These are phyloP conservation scores for Echria macrotheca DNA, from an alignment of 495 filamentous ascomycete species.

Conservation along the genomic window DNA sequence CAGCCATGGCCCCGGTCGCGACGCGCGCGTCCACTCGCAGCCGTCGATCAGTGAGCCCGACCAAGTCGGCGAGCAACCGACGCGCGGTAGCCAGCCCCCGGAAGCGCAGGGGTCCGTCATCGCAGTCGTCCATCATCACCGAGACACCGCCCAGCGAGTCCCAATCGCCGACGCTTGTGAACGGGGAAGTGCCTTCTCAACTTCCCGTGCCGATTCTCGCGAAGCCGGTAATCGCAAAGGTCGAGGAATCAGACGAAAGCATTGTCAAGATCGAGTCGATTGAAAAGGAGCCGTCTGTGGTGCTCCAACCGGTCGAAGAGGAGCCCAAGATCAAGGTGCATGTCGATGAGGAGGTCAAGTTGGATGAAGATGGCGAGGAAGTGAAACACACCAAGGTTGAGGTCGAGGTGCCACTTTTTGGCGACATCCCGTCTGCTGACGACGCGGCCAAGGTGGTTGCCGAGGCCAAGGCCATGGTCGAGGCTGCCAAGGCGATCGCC, in stretches of 20 bases:
- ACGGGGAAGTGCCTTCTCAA: slow-evolving; percentile 30
- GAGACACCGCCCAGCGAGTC: slow-evolving; percentile 30
- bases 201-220: slow-evolving; percentile 18
- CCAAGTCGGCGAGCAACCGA: slow-evolving; percentile 44
- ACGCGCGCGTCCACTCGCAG: slow-evolving; percentile 40
- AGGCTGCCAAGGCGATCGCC: slow-evolving; percentile 58
- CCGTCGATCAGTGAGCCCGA: slow-evolving; percentile 50
- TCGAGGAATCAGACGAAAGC: slow-evolving; percentile 27
- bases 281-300: slow-evolving; percentile 36
- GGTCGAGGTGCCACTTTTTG: slow-evolving; percentile 58
- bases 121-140: slow-evolving; percentile 24
- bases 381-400: slow-evolving; percentile 71
- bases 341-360: slow-evolving; percentile 60
- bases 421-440: slow-evolving; percentile 66
- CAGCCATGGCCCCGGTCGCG: slow-evolving; percentile 38
- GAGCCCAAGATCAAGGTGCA: slow-evolving; percentile 62
- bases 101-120: slow-evolving; percentile 60
- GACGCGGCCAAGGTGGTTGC: slow-evolving; percentile 76
- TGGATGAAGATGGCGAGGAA: slow-evolving; percentile 58
- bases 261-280: slow-evolving; percentile 36
- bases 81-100: slow-evolving; percentile 52
- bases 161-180: slow-evolving; percentile 28
- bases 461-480: slow-evolving; percentile 84
- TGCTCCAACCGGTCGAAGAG: slow-evolving; percentile 44
- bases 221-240: slow-evolving; percentile 25